Base-by-base conservation (phyloP, 1,284 basidiomycete genomes). In the Cutaneotrichosporon cyanovorans region DNA sequence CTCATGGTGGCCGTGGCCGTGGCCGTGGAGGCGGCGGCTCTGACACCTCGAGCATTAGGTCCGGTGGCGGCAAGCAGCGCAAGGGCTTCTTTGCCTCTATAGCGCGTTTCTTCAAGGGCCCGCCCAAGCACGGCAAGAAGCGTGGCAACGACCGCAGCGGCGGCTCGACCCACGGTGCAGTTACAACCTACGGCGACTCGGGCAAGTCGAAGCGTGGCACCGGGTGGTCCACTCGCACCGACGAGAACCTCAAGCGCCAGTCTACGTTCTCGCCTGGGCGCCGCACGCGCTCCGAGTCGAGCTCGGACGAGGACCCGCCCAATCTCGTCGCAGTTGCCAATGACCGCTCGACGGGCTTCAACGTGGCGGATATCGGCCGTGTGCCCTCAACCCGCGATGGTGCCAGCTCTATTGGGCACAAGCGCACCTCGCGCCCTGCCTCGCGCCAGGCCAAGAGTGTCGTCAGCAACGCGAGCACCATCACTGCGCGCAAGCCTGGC, bases 11-110 rank as follows among this genome's bases (percentile, higher is more conserved):
- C n/a, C n/a, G n/a, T n/a, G n/a, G n/a, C n/a, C n/a, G n/a, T n/a
- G n/a, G n/a, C n/a, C n/a, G n/a, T n/a, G n/a, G n/a, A n/a, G 41
- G 57, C 14, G 55, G 42, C 4, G 50, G 44, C 2, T 66, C 66
- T 1, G 64, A 66, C 37, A 56, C 60, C 5, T 65, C 65, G 0
- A 67, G 63, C 32, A 49, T 61, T 28, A 50, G 57, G n/a, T 47
- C 48, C 12, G 45, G 45, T 6, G 49, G 45, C 5, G 44, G 51
- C 21, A 60, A 56, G 53, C 66, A 66, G 53, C 67, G 65, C 57
- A 51, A 56, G 33, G 69, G 69, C 12, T 72, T 72, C 61, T 70
- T 71, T 51, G 57, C 60, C 7, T 61, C 61, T 1, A 55, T 72
- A 40, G 58, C 61, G 3, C 53, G 60, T n/a, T 56, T 71, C 42